Evolutionary conservation across 192 early-diverging fungal species (phyloP).

Genomic region (Phlyctochytrium arcticum): DNA sequence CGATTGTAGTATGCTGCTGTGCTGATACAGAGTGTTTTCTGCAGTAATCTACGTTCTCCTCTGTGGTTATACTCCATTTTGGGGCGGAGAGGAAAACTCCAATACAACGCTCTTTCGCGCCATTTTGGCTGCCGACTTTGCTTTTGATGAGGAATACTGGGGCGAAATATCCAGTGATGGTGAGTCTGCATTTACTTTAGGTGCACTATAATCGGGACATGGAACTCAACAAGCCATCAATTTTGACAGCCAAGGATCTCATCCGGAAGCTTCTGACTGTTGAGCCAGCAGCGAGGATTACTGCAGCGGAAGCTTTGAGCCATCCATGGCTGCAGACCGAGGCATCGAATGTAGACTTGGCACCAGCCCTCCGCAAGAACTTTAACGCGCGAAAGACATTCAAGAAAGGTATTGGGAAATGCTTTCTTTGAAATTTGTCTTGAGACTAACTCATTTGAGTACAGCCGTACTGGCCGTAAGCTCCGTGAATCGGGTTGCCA

Average conservation of each 20-base stretch:
- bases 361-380: constrained; percentile 57
- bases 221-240: constrained; percentile 47
- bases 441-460: background rate
- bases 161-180: constrained; percentile 17
- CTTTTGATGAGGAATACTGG: constrained; percentile 56
- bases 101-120: constrained; percentile 57
- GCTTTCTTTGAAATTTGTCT: too few relatives aligned
- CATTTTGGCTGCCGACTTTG: constrained; percentile 65
- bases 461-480: constrained; percentile 18
- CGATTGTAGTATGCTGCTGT: background rate
- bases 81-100: constrained; percentile 35
- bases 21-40: background rate
- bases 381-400: constrained; percentile 67
- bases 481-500: constrained; percentile 7
- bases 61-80: constrained; percentile 53
- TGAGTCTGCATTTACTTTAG: background rate
- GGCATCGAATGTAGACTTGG: constrained; percentile 41
- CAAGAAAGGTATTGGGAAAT: constrained; percentile 47
- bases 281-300: constrained; percentile 64
- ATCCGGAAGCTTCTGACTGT: constrained; percentile 62
- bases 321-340: constrained; percentile 43
- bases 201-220: background rate
- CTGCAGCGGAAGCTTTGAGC: constrained; percentile 36
- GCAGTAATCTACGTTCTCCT: constrained; percentile 47
- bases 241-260: constrained; percentile 68